A percentile compares a stretch with the other conserved stretches of the same genome.
Conservation (phyloP, 2,329 filamentous ascomycete species). For the Bipolaris gigantea region DNA sequence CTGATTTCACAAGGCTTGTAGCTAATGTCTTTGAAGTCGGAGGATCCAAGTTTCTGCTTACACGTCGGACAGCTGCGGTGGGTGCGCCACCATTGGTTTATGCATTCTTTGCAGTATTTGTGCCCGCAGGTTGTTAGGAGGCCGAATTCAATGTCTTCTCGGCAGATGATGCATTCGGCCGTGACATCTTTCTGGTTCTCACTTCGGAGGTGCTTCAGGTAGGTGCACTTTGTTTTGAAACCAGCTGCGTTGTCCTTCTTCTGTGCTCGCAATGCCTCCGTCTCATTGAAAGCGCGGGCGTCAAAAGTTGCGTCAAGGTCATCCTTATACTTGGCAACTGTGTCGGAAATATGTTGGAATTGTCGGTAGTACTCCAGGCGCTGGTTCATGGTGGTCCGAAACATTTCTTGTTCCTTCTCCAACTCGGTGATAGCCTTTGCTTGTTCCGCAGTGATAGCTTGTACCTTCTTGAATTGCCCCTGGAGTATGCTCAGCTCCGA, state of each 20-base stretch:
- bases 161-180: slow-evolving; percentile 84
- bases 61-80: slow-evolving; percentile 83
- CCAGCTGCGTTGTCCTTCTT: slow-evolving; percentile 62
- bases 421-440: slow-evolving; percentile 55
- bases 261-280: slow-evolving; percentile 53
- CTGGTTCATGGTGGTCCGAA: slow-evolving; percentile 78
- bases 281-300: slow-evolving; percentile 48
- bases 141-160: slow-evolving; percentile 73
- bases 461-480: slow-evolving; percentile 63
- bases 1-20: slow-evolving; percentile 75
- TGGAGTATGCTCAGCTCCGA: slow-evolving; percentile 68
- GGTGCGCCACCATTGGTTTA: slow-evolving; percentile 73
- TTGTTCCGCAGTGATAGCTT: slow-evolving; percentile 56
- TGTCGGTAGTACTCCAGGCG: slow-evolving; percentile 89
- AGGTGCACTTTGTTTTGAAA: slow-evolving; percentile 73
- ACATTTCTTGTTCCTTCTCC: slow-evolving; percentile 74
- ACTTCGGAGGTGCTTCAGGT: slow-evolving; percentile 64
- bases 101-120: slow-evolving; percentile 82
- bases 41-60: slow-evolving; percentile 66
- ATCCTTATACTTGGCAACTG: slow-evolving; percentile 74
- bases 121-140: slow-evolving; percentile 87
- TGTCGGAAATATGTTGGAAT: slow-evolving; percentile 87
- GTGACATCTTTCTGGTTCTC: slow-evolving; percentile 60
- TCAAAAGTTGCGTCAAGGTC: slow-evolving; percentile 61
- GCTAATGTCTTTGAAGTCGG: slow-evolving; percentile 81